Conservation (phyloP, 331 rosid species). For the Ulmus americana region DNA sequence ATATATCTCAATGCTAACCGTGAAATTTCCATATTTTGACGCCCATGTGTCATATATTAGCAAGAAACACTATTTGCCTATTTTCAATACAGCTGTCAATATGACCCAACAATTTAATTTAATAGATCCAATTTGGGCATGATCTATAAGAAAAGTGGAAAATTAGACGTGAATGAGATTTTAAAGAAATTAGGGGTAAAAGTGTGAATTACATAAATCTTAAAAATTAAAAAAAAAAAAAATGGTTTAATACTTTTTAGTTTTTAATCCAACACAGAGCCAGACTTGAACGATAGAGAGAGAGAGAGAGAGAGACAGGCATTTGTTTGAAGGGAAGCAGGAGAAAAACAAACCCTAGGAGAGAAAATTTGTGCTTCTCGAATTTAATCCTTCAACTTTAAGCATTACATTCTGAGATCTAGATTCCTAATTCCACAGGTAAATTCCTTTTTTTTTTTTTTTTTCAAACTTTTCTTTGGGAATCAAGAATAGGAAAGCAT, state of each 20-base stretch:
- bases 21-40: no score
- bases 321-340: slow-evolving; percentile 14
- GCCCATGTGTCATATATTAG: no score
- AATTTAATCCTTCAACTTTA: slow-evolving; percentile 28
- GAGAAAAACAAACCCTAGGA: slow-evolving; percentile 44
- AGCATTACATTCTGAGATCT: slow-evolving; percentile 61
- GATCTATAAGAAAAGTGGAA: not conserved
- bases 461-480: not conserved
- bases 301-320: slow-evolving; percentile 29
- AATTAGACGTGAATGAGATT: not conserved
- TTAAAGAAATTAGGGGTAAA: not conserved
- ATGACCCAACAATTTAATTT: no score
- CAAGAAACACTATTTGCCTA: no score
- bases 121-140: no score
- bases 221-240: not conserved
- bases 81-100: no score
- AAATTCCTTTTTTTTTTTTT: not conserved
- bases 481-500: not conserved
- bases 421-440: slow-evolving; percentile 52
- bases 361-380: slow-evolving; percentile 20
- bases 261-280: slow-evolving; percentile 32
- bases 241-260: slow-evolving; percentile 1
- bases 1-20: no score
- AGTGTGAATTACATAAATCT: slow-evolving; percentile 3
- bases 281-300: slow-evolving; percentile 36